Conservation (phyloP, 2,329 filamentous ascomycete species). For the Trichoderma breve region DNA sequence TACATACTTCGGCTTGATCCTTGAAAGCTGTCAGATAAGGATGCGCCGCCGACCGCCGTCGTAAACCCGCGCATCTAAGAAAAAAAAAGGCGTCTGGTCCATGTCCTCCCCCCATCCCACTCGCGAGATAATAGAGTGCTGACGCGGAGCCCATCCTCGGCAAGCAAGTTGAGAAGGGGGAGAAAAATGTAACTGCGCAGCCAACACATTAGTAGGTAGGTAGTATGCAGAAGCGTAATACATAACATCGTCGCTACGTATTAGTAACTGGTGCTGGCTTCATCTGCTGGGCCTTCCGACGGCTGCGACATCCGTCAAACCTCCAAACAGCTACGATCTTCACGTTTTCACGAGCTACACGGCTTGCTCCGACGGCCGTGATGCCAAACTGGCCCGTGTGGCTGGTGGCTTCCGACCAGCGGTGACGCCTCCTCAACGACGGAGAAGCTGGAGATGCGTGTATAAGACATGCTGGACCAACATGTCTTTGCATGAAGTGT, state of each 20-base stretch:
- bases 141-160: neutral
- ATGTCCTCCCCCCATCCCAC: no score
- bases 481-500: neutral
- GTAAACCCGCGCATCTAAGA: neutral
- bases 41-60: neutral
- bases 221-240: neutral
- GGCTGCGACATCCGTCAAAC: conserved; percentile 1
- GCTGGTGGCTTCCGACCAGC: neutral
- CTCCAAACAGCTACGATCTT: neutral
- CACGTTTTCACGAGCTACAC: neutral
- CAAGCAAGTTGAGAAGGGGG: neutral
- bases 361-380: neutral
- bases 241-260: neutral
- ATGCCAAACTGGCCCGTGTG: neutral
- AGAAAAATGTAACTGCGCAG: neutral
- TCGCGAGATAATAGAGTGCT: neutral
- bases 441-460: neutral
- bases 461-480: neutral
- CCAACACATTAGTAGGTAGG: neutral
- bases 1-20: neutral
- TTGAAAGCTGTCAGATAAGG: neutral
- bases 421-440: neutral
- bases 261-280: neutral
- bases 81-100: neutral
- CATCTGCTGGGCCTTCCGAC: neutral